Base-by-base conservation (phyloP, 306 rosid species). In the Chamaecrista fasciculata region DNA sequence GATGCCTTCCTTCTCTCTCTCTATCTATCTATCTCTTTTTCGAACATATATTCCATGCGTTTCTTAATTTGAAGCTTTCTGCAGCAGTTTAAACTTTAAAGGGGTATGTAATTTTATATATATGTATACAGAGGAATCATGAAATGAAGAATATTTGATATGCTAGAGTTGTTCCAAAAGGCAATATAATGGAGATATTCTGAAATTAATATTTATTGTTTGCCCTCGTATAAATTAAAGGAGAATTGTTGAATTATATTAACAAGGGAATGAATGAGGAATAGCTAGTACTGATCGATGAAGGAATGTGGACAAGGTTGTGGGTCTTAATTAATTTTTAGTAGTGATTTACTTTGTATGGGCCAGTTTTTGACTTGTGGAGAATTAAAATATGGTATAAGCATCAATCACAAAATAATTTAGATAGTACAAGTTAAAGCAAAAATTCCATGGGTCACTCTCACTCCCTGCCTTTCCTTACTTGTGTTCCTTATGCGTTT, bases 1-100 rank as follows among this genome's bases (percentile, higher is more conserved):
- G 42, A 29, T 44, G 42, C 36, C 39, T 25, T 47, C 6, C 28
- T 10, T 36, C 26, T 36, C 52, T 40, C 56, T 40, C 67, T 58
- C 29, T 20, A 8, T 19, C 40, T 40, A 55, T 69, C 40, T n/a
- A n/a, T n/a, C 26, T 69, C 55, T 26, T 56, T 69, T 40, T 7
- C 40, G 28, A 26, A 16, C 52, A 33, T 53, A 56, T 80, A 77
- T 64, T 18, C 65, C 31, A 14, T 19, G 28, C n/a, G 1, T 10
- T 58, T 74, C 80, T 71, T 29, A 65, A 73, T 70, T 67, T 63
- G 44, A 33, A 20, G 15, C 43, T 58, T 59, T 59, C 72, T 7
- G 72, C 72, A 15, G 25, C 43, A 18, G 63, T 37, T 68, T 36
- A 37, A 26, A 18, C 51, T 37, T 68, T 36, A 37, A 26, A 4